These are phyloP conservation scores for Euptelea pleiosperma DNA, from an alignment of 164 flowering plant species.

Conservation along the genomic window DNA sequence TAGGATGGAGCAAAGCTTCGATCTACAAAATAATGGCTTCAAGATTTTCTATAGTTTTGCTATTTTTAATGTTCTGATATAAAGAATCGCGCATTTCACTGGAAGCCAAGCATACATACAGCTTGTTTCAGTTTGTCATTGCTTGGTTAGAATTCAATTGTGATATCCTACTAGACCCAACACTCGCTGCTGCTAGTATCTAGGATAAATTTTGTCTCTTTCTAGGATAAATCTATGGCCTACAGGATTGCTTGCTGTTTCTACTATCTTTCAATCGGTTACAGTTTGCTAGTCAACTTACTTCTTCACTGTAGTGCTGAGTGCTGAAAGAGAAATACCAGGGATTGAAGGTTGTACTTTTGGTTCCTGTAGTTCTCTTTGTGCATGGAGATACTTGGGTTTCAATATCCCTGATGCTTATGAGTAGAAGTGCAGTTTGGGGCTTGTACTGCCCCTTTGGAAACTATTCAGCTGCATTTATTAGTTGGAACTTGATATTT, in stretches of 20 bases:
- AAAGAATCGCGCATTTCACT: neutral
- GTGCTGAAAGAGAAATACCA: neutral
- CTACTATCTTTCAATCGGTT: neutral
- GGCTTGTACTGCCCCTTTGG: neutral
- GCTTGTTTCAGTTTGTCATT: too few species aligned
- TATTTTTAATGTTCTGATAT: neutral
- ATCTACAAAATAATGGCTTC: too few species aligned
- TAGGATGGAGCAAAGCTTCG: too few species aligned
- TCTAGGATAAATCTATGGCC: too few species aligned
- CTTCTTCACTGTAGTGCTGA: too few species aligned
- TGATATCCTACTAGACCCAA: too few species aligned
- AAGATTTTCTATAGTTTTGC: too few species aligned
- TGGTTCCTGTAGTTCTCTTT: conserved; percentile 1
- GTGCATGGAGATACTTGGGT: neutral
- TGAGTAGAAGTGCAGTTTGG: neutral
- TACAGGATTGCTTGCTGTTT: neutral
- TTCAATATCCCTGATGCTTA: neutral
- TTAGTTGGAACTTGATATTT: neutral
- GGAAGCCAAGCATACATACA: neutral
- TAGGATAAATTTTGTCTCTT: too few species aligned
- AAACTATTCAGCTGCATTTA: too few species aligned
- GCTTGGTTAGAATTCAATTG: too few species aligned
- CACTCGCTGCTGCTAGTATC: too few species aligned
- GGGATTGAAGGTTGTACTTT: too few species aligned
- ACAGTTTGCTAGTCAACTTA: neutral